A percentile compares a stretch with the other conserved stretches of the same genome.
Conservation (phyloP, 768 basidiomycete genomes). For the Pleurotus salmoneostramineus region DNA sequence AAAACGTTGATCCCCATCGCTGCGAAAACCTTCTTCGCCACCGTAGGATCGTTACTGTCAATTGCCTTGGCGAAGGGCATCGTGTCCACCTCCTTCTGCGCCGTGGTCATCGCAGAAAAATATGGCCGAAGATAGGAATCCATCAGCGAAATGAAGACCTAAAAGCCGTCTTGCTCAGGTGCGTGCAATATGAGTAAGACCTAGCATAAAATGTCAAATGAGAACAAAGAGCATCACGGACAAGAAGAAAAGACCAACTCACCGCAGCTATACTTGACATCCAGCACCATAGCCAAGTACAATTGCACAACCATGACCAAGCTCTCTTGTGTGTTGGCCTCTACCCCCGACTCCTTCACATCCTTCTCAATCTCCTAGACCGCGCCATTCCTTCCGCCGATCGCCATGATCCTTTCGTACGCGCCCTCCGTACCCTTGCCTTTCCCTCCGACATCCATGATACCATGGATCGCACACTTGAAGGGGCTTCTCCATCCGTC, state of each 20-base stretch:
- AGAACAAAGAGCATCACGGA: neutral
- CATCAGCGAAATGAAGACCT: conserved; percentile 88
- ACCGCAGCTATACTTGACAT: conserved; percentile 69
- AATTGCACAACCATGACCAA: conserved; percentile 61
- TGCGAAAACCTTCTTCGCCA: conserved; percentile 66
- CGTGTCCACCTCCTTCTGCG: conserved; percentile 75
- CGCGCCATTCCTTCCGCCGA: conserved; percentile 19
- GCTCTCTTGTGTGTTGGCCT: conserved; percentile 52
- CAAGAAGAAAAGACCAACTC: conserved; percentile 10
- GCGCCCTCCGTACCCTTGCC: conserved; percentile 65
- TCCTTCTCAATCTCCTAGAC: conserved; percentile 54
- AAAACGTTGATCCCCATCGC: conserved; percentile 58
- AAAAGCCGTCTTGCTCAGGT: conserved; percentile 88
- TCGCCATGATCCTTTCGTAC: conserved; percentile 58
- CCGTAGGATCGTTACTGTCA: conserved; percentile 50
- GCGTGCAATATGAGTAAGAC: conserved; percentile 66
- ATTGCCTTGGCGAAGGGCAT: conserved; percentile 65
- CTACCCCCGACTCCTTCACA: conserved; percentile 46
- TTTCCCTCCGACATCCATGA: conserved; percentile 62
- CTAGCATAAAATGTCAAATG: conserved; percentile 26
- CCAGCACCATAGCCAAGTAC: conserved; percentile 86
- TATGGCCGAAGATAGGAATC: conserved; percentile 78
- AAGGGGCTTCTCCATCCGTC: conserved; percentile 66
- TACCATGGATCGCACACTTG: conserved; percentile 79
- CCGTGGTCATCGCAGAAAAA: conserved; percentile 49